These are phyloP conservation scores for Gentiana dahurica DNA, from an alignment of 257 asterid species.

Conservation along the genomic window DNA sequence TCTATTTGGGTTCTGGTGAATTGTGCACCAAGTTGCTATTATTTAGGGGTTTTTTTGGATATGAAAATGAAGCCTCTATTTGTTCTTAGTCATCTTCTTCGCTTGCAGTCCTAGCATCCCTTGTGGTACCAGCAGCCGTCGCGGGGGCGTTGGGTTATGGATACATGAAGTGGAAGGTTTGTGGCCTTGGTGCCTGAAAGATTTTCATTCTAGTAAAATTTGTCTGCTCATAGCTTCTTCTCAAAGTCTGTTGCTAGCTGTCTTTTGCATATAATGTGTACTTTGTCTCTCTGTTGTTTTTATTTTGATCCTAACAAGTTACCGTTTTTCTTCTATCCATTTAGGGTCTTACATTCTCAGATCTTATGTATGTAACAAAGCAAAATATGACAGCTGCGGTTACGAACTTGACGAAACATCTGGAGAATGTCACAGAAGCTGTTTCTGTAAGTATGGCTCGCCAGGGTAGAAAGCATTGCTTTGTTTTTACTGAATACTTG, in stretches of 20 bases:
- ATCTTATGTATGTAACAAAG: conserved; percentile 89
- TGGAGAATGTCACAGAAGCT: conserved; percentile 72
- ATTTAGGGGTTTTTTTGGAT: background rate
- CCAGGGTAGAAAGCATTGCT: no score
- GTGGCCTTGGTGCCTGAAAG: conserved; percentile 5
- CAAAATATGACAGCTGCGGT: conserved; percentile 75
- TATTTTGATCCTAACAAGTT: background rate
- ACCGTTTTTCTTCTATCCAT: conserved; percentile 3
- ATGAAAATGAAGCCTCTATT: no score
- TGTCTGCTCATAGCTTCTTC: conserved; percentile 3
- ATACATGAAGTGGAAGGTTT: conserved; percentile 99
- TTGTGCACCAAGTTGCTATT: no score
- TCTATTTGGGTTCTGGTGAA: background rate
- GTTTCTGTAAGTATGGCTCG: conserved; percentile 50
- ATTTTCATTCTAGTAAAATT: conserved; percentile 1
- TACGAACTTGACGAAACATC: conserved; percentile 71
- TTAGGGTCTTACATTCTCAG: conserved; percentile 82
- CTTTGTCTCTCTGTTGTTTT: background rate
- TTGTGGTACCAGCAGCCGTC: conserved; percentile 65
- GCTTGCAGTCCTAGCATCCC: conserved; percentile 38
- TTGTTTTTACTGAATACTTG: no score
- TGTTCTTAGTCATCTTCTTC: conserved; percentile 1
- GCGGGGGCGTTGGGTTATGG: conserved; percentile 85
- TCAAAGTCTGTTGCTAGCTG: background rate
- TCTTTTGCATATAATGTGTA: background rate